Percentiles rank a stretch among this genome's conserved stretches.
phyloP scores from a whole-genome alignment of 305 asterid species.

The Petunia hybrid region DNA sequence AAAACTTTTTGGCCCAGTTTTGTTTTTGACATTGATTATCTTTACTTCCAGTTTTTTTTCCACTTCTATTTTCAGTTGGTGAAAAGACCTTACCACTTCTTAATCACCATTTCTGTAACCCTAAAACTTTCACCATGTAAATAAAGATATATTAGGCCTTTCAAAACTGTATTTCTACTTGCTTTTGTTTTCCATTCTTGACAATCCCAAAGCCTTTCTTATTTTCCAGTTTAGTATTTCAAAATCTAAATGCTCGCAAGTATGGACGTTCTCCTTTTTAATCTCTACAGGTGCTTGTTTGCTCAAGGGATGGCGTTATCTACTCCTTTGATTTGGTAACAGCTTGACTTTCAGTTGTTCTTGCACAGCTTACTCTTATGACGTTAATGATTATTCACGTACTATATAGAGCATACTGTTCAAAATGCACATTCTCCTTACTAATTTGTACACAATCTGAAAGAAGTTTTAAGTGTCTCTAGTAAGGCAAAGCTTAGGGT shows the following conservation, averaged over 20 bases:
- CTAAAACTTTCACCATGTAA: not conserved
- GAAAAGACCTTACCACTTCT: not conserved
- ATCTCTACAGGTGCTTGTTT: constrained; percentile 70
- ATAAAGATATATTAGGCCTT: not conserved
- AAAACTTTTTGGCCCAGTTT: not conserved
- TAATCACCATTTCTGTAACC: not conserved
- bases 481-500: not conserved
- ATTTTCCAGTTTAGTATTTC: not conserved
- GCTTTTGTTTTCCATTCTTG: not conserved
- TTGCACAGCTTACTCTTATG: constrained; percentile 1
- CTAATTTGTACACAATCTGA: not conserved
- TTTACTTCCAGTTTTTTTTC: constrained; percentile 12
- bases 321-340: constrained; percentile 83
- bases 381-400: not conserved
- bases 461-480: not conserved
- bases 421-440: not conserved
- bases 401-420: not conserved
- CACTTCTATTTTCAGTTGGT: not conserved
- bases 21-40: not conserved
- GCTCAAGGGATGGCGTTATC: constrained; percentile 85
- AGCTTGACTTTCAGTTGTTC: constrained; percentile 29
- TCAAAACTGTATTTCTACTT: not conserved
- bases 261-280: constrained; percentile 12
- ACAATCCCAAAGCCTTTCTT: not conserved
- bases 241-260: not conserved